Conservation (phyloP, 1,284 basidiomycete genomes). For the Marasmius fiardii region DNA sequence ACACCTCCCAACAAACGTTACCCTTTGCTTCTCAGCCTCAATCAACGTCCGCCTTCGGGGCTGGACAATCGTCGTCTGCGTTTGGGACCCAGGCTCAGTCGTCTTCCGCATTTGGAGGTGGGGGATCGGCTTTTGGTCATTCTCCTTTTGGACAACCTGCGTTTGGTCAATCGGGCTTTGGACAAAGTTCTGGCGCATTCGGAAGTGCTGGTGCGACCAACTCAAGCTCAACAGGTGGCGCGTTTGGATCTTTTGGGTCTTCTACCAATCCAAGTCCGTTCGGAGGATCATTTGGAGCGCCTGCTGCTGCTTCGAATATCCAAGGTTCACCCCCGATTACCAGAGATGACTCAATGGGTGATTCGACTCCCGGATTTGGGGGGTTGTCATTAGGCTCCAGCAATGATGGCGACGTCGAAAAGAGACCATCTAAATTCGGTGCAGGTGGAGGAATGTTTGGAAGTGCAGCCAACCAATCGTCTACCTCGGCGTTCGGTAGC, state of each 20-base stretch:
- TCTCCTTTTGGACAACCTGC: constrained; percentile 15
- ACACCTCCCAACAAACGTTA: constrained; percentile 4
- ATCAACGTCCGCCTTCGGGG: constrained; percentile 1
- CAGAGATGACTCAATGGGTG: constrained; percentile 34
- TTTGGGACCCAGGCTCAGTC: constrained; percentile 1
- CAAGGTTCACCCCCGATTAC: constrained; percentile 20
- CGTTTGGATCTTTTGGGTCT: constrained; percentile 19
- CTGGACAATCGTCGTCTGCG: constrained; percentile 3
- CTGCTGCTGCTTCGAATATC: constrained; percentile 1
- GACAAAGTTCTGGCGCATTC: constrained; percentile 12
- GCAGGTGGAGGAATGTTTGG: constrained; percentile 15
- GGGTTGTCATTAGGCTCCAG: constrained; percentile 29
- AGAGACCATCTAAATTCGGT: neutral
- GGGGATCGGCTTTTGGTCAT: constrained; percentile 20
- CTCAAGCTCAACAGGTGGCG: constrained; percentile 14
- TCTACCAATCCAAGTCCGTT: constrained; percentile 22
- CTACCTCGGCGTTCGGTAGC: constrained; percentile 2
- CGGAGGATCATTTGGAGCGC: constrained; percentile 24
- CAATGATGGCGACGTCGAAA: constrained; percentile 16
- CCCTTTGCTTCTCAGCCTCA: constrained; percentile 2
- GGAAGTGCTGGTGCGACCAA: constrained; percentile 8
- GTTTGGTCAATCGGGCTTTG: constrained; percentile 24
- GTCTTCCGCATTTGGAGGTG: constrained; percentile 8
- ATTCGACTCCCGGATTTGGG: constrained; percentile 30
- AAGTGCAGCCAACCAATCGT: constrained; percentile 8